Conservation (phyloP, 78 protist species). For the Dictyostelium citrinum region DNA sequence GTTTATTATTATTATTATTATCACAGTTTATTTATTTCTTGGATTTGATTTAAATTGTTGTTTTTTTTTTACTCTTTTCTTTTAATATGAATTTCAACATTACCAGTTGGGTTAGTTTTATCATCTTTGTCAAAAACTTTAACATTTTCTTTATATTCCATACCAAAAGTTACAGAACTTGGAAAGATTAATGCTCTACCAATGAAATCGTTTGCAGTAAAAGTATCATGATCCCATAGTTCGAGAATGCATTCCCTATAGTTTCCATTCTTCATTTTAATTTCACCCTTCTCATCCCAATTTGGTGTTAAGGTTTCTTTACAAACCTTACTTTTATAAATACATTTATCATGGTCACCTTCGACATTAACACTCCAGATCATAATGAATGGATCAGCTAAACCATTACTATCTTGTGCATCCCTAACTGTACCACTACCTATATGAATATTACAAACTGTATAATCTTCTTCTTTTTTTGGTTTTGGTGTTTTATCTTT, state of each 20-base stretch:
- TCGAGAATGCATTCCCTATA: not conserved
- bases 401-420: not conserved
- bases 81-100: not conserved
- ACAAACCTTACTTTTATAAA: not conserved
- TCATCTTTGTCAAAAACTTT: not conserved
- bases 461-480: not conserved
- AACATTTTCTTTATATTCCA: not conserved
- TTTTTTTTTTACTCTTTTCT: not conserved
- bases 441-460: not conserved
- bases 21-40: too few relatives aligned
- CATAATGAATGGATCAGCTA: slow-evolving; percentile 7
- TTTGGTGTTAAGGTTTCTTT: not conserved
- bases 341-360: not conserved
- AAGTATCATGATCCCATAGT: slow-evolving; percentile 12
- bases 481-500: not conserved
- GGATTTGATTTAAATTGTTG: too few relatives aligned
- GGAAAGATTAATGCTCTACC: not conserved
- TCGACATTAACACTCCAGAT: not conserved
- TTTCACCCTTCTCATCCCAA: not conserved
- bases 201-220: slow-evolving; percentile 27
- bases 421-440: not conserved
- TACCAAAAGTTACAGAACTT: not conserved
- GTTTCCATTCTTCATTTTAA: not conserved
- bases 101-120: not conserved
- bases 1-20: too few relatives aligned